Conservation (phyloP, 2,329 filamentous ascomycete species). For the Zalaria obscura region DNA sequence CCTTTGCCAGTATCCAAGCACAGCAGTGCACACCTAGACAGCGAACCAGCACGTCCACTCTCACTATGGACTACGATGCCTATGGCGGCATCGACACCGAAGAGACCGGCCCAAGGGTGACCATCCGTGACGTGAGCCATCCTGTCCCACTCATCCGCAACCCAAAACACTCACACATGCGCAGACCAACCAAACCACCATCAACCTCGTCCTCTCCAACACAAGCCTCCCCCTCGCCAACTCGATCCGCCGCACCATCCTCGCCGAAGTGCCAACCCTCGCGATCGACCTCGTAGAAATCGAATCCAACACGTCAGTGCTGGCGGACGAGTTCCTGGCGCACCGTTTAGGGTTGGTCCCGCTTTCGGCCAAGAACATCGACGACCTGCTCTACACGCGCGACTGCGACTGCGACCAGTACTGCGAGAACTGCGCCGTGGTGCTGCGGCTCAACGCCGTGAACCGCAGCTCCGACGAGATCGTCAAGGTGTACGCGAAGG, state of each 20-base stretch:
- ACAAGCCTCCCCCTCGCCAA: slow-evolving; percentile 89
- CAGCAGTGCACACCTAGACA: background rate
- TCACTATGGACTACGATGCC: slow-evolving; percentile 10
- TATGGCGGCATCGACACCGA: slow-evolving; percentile 22
- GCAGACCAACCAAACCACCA: slow-evolving; percentile 50
- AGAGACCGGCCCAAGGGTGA: slow-evolving; percentile 31
- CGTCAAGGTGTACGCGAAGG: slow-evolving; percentile 87
- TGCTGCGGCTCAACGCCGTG: slow-evolving; percentile 61
- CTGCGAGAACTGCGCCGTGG: slow-evolving; percentile 83
- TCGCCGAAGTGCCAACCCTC: slow-evolving; percentile 86
- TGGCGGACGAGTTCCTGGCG: slow-evolving; percentile 90
- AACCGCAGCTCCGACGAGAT: slow-evolving; percentile 64
- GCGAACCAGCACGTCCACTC: background rate
- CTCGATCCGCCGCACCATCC: slow-evolving; percentile 76
- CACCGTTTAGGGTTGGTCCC: slow-evolving; percentile 86
- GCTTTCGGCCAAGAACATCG: slow-evolving; percentile 69
- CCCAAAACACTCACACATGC: too few relatives aligned
- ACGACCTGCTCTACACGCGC: slow-evolving; percentile 70
- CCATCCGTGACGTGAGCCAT: slow-evolving; percentile 23
- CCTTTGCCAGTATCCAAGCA: background rate
- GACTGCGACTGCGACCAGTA: slow-evolving; percentile 96
- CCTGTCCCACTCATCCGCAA: too few relatives aligned
- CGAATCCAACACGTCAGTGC: slow-evolving; percentile 83
- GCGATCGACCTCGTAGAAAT: slow-evolving; percentile 93
- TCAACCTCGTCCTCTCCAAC: slow-evolving; percentile 83